Conservation (phyloP, 2,329 filamentous ascomycete species). For the Colletotrichum incanum region DNA sequence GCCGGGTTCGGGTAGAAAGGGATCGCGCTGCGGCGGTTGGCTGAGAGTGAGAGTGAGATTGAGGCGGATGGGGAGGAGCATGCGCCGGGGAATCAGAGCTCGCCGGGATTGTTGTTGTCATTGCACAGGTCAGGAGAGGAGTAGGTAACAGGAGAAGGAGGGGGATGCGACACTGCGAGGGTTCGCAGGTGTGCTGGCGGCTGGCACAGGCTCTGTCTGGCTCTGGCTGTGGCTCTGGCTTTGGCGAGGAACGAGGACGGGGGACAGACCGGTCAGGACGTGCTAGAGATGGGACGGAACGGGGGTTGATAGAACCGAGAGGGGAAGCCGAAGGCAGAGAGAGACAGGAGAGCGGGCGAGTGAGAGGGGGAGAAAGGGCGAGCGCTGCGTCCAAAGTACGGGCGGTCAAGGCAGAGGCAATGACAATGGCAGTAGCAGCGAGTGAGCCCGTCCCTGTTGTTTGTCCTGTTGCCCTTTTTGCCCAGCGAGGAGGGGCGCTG, state of each 20-base stretch:
- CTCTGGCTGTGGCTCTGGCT: conserved; percentile 4
- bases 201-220: conserved; percentile 9
- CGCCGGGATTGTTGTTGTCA: conserved; percentile 54
- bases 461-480: neutral
- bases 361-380: conserved; percentile 8
- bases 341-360: conserved; percentile 1
- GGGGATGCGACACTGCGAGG: conserved; percentile 32
- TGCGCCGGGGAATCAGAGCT: conserved; percentile 51
- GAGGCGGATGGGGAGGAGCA: conserved; percentile 34
- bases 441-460: neutral
- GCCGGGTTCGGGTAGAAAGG: conserved; percentile 56
- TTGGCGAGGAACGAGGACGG: conserved; percentile 1
- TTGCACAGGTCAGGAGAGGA: conserved; percentile 44
- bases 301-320: conserved; percentile 16
- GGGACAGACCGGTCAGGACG: conserved; percentile 16
- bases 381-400: conserved; percentile 9
- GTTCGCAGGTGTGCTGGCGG: conserved; percentile 11
- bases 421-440: neutral
- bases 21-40: conserved; percentile 52
- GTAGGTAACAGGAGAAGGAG: neutral
- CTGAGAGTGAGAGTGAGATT: conserved; percentile 46
- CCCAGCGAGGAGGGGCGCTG: neutral
- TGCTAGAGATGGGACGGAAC: conserved; percentile 24
- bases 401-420: conserved; percentile 8
- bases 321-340: conserved; percentile 8